These are phyloP conservation scores for Claviceps spartinae DNA, from an alignment of 2,329 filamentous ascomycete species.

Conservation along the genomic window DNA sequence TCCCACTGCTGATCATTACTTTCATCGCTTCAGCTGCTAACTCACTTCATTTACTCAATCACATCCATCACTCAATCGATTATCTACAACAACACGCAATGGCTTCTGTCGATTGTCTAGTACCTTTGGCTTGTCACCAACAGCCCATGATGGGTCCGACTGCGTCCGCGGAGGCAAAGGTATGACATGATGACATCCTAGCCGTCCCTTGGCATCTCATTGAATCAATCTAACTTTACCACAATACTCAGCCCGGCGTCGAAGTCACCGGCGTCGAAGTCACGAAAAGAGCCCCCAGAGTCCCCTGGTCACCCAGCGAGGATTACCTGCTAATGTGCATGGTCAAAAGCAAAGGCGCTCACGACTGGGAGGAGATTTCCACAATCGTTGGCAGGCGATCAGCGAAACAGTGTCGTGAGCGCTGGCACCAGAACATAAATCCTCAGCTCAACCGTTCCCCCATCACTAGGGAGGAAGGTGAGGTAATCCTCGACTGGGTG, in stretches of 20 bases:
- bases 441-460: conserved; percentile 61
- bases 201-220: neutral
- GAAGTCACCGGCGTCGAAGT: conserved; percentile 11
- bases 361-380: conserved; percentile 86
- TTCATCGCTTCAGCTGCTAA: too few relatives aligned
- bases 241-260: neutral
- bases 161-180: neutral
- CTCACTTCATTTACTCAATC: neutral
- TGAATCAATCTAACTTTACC: neutral
- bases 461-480: conserved; percentile 57
- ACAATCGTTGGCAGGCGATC: conserved; percentile 62
- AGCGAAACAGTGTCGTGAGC: conserved; percentile 88
- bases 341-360: conserved; percentile 56
- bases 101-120: neutral
- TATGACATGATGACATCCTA: neutral
- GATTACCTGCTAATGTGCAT: conserved; percentile 58
- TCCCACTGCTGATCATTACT: neutral
- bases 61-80: neutral
- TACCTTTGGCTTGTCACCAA: neutral
- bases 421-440: conserved; percentile 88
- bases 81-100: neutral
- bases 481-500: conserved; percentile 65
- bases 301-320: conserved; percentile 72
- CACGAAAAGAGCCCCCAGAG: conserved; percentile 29
- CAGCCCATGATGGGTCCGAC: neutral